Conservation (phyloP, 352 stramenopile genomes). For the Phytophthora vignae region DNA sequence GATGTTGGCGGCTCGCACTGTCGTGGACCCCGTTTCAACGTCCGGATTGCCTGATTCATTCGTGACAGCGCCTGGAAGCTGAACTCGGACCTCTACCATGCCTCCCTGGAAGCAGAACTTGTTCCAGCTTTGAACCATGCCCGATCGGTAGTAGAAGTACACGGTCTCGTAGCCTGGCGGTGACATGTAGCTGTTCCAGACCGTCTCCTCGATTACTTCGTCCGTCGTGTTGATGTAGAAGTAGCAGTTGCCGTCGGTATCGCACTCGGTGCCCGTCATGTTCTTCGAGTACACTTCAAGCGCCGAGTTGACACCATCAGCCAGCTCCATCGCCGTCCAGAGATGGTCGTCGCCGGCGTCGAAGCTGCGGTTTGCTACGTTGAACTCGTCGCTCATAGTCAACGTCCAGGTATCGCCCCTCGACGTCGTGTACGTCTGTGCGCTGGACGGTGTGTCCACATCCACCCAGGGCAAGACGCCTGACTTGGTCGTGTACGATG, state of each 20-base stretch:
- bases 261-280: no score
- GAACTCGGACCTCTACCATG: neutral
- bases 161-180: conserved; percentile 54
- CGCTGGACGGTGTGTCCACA: neutral
- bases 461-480: conserved; percentile 33
- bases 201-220: conserved; percentile 43
- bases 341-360: conserved; percentile 90
- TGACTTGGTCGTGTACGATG: conserved; percentile 39
- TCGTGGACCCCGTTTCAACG: conserved; percentile 11
- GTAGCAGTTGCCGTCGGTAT: conserved; percentile 44
- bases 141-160: conserved; percentile 61
- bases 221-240: conserved; percentile 66
- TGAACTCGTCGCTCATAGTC: conserved; percentile 28
- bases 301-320: conserved; percentile 69
- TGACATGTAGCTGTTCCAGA: conserved; percentile 70
- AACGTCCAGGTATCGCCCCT: conserved; percentile 37
- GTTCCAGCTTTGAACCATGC: conserved; percentile 92
- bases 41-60: no score
- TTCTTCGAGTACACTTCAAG: conserved; percentile 63
- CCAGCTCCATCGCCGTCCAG: conserved; percentile 89
- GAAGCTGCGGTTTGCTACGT: conserved; percentile 68
- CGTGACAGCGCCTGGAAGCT: no score
- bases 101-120: conserved; percentile 95
- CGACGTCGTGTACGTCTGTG: neutral
- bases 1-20: no score